These are phyloP conservation scores for Nothophytophthora sp. DNA, from an alignment of 352 stramenopile genomes.

Conservation along the genomic window DNA sequence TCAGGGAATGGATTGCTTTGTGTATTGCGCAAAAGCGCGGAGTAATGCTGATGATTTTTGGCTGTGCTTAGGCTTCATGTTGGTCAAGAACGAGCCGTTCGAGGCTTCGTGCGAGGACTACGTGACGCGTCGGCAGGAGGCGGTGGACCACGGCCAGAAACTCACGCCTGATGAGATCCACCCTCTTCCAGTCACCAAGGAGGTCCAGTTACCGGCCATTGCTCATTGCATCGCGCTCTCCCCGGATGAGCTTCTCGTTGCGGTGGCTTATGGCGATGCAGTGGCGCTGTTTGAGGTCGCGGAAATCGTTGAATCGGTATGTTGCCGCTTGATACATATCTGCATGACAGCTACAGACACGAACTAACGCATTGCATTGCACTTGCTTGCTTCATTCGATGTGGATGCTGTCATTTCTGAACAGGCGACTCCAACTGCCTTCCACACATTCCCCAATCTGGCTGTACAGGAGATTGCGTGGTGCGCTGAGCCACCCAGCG, in stretches of 20 bases:
- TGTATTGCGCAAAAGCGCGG: not conserved
- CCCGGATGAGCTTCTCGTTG: constrained; percentile 45
- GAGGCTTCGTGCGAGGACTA: constrained; percentile 44
- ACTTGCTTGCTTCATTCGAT: too few species aligned
- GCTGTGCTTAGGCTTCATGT: constrained; percentile 36
- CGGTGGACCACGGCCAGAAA: constrained; percentile 59
- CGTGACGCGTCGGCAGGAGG: constrained; percentile 40
- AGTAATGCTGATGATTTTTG: constrained; percentile 6
- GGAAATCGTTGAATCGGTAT: constrained; percentile 51
- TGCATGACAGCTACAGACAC: too few species aligned
- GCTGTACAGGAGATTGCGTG: constrained; percentile 53
- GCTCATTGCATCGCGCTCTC: constrained; percentile 61
- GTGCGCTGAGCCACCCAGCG: constrained; percentile 25
- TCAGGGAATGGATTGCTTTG: constrained; percentile 1
- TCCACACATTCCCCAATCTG: constrained; percentile 37
- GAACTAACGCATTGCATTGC: too few species aligned
- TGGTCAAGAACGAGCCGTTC: constrained; percentile 35
- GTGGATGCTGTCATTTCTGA: too few species aligned
- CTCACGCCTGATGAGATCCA: constrained; percentile 48
- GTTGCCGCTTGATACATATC: too few species aligned
- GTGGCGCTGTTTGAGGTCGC: constrained; percentile 66
- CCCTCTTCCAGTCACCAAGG: constrained; percentile 28
- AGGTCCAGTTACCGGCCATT: constrained; percentile 39
- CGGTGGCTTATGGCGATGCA: constrained; percentile 46
- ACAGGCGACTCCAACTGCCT: constrained; percentile 34